Evolutionary conservation across 768 basidiomycete genomes (phyloP).

Genomic region (Lentinula aciculospora): DNA sequence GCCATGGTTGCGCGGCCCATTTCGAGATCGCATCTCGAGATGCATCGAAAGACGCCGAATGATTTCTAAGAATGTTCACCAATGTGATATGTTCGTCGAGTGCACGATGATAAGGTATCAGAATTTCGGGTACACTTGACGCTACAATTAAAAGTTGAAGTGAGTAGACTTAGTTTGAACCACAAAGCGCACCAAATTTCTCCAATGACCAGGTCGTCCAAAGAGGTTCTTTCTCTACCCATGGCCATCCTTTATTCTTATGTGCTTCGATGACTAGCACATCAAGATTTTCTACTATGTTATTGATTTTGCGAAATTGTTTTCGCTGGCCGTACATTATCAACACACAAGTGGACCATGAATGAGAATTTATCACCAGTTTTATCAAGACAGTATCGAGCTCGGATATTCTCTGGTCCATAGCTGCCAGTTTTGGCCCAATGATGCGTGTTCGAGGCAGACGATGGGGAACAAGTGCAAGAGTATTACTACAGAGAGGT

Average conservation of each 20-base stretch:
- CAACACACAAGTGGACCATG: neutral
- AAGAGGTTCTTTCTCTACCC: conserved; percentile 66
- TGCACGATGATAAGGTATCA: conserved; percentile 64
- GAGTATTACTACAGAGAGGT: conserved; percentile 45
- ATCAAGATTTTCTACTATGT: conserved; percentile 61
- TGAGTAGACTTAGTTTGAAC: neutral
- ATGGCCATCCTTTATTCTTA: conserved; percentile 64
- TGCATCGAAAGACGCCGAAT: conserved; percentile 64
- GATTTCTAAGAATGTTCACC: conserved; percentile 52
- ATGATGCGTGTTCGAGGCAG: conserved; percentile 58
- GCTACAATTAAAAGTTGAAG: conserved; percentile 29
- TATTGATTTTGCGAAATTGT: conserved; percentile 62
- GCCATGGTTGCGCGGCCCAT: conserved; percentile 67
- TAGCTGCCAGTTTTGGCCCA: conserved; percentile 56
- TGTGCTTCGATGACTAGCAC: conserved; percentile 60
- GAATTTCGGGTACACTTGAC: conserved; percentile 45
- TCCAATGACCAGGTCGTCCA: conserved; percentile 83
- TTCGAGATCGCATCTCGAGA: conserved; percentile 55
- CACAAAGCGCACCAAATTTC: conserved; percentile 55
- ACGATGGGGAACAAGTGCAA: conserved; percentile 48
- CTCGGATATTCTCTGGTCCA: conserved; percentile 60
- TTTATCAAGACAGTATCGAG: conserved; percentile 55
- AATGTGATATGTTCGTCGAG: conserved; percentile 50
- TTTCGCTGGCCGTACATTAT: conserved; percentile 44
- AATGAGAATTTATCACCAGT: conserved; percentile 44